These are phyloP conservation scores for Lasiosphaeria hispida DNA, from an alignment of 495 filamentous ascomycete species.

Conservation along the genomic window DNA sequence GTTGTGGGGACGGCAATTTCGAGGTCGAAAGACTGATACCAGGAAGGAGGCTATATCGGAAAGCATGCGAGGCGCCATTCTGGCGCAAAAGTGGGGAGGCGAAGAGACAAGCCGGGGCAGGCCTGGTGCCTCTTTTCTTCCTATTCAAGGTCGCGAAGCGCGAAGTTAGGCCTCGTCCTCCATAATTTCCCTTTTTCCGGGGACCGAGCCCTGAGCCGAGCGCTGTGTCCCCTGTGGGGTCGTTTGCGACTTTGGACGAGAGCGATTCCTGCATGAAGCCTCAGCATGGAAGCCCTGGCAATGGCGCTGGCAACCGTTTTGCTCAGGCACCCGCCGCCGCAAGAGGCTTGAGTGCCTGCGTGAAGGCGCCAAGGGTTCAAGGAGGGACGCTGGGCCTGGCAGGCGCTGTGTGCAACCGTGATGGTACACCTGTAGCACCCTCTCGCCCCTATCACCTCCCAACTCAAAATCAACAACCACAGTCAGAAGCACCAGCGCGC, in stretches of 20 bases:
- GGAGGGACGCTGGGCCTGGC: no score
- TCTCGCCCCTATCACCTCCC: no score
- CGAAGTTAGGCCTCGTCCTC: not conserved
- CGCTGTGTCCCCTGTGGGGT: not conserved
- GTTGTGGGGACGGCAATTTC: conserved; percentile 14
- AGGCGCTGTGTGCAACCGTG: no score
- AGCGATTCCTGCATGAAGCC: not conserved
- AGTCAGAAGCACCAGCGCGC: no score
- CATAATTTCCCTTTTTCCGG: not conserved
- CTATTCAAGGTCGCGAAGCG: not conserved
- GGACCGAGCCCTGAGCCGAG: conserved; percentile 9
- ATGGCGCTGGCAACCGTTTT: no score
- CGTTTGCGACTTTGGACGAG: conserved; percentile 1
- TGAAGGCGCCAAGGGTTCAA: no score
- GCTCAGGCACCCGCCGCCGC: no score
- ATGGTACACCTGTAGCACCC: no score
- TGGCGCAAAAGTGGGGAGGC: not conserved
- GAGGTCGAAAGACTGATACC: conserved; percentile 3
- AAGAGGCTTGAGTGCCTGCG: no score
- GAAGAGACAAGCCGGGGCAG: not conserved
- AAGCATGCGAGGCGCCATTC: not conserved
- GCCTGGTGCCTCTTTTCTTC: no score
- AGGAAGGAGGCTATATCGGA: conserved; percentile 8
- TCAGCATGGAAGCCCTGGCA: no score
- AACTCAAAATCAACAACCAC: no score